Conservation (phyloP, 768 basidiomycete genomes). For the Mycena crocata region DNA sequence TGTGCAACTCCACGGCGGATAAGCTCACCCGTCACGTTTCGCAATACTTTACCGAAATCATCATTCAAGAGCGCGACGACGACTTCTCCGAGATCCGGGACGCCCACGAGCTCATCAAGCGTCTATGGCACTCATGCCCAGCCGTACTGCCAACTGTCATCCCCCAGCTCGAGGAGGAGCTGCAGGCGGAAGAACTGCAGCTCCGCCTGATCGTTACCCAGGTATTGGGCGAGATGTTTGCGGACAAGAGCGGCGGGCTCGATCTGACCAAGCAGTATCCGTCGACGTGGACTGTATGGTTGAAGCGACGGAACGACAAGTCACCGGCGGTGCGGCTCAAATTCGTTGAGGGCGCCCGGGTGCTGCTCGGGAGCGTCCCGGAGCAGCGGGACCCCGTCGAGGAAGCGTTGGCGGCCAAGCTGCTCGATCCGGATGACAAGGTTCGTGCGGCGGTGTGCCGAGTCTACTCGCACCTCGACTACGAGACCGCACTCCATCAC, state of each 20-base stretch:
- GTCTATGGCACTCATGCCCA: conserved; percentile 83
- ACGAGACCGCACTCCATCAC: conserved; percentile 89
- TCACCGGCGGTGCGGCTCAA: conserved; percentile 75
- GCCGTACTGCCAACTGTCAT: conserved; percentile 89
- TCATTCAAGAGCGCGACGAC: conserved; percentile 65
- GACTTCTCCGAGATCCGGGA: conserved; percentile 75
- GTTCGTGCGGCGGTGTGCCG: conserved; percentile 88
- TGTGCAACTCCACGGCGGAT: conserved; percentile 87
- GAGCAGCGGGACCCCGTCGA: conserved; percentile 80
- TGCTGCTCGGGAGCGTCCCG: conserved; percentile 70
- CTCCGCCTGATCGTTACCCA: conserved; percentile 87
- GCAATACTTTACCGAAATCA: conserved; percentile 93
- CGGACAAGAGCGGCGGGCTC: conserved; percentile 69
- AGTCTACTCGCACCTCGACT: conserved; percentile 86
- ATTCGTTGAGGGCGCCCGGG: conserved; percentile 78
- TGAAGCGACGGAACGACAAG: conserved; percentile 83
- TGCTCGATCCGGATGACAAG: conserved; percentile 91
- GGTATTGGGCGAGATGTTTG: conserved; percentile 91
- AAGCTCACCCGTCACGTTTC: conserved; percentile 91
- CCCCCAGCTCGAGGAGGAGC: conserved; percentile 92
- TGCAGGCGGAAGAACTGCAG: conserved; percentile 78
- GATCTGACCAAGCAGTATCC: conserved; percentile 88
- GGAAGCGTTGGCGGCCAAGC: conserved; percentile 71
- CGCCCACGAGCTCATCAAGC: conserved; percentile 89
- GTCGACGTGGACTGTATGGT: conserved; percentile 87